A percentile compares a stretch with the other conserved stretches of the same genome.
Evolutionary conservation across 2,329 filamentous ascomycete species (phyloP).

Genomic region (Colletotrichum sp.): DNA sequence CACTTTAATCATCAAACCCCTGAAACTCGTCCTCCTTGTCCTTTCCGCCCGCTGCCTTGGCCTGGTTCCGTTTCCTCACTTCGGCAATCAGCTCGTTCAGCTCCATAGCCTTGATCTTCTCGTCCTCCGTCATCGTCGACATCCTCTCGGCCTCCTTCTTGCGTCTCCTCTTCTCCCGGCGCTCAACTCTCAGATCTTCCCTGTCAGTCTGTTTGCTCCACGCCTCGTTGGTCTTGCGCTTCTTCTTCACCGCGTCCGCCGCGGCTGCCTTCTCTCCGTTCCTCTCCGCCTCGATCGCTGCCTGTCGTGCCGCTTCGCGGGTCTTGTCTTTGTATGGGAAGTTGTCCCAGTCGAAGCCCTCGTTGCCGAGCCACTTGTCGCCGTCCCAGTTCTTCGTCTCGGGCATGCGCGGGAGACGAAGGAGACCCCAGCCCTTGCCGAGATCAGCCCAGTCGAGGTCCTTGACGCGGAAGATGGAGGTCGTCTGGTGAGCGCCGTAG

Average conservation of each 20-base stretch:
- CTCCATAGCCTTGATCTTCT: slow-evolving; percentile 67
- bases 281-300: slow-evolving; percentile 58
- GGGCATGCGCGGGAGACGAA: slow-evolving; percentile 92
- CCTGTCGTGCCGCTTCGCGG: slow-evolving; percentile 69
- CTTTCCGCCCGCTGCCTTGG: slow-evolving; percentile 36
- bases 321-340: slow-evolving; percentile 76
- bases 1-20: slow-evolving; percentile 53
- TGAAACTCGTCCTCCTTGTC: slow-evolving; percentile 58
- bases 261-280: slow-evolving; percentile 36
- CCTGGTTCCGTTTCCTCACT: slow-evolving; percentile 63
- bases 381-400: slow-evolving; percentile 79
- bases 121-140: slow-evolving; percentile 72
- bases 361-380: slow-evolving; percentile 65
- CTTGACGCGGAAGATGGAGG: slow-evolving; percentile 83
- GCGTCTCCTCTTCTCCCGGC: slow-evolving; percentile 68
- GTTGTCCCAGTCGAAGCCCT: slow-evolving; percentile 67
- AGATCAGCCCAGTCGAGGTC: slow-evolving; percentile 88
- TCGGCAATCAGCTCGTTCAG: slow-evolving; percentile 68
- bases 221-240: slow-evolving; percentile 68
- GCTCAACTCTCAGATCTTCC: slow-evolving; percentile 65
- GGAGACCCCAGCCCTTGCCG: slow-evolving; percentile 82
- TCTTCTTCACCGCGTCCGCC: slow-evolving; percentile 51
- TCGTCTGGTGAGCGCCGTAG: slow-evolving; percentile 89
- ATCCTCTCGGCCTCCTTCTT: slow-evolving; percentile 68
- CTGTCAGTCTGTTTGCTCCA: slow-evolving; percentile 77